Evolutionary conservation across 2,329 filamentous ascomycete genomes (phyloP), one percentile per base, ranked within the genome.

Genomic region (Talaromyces islandicus): DNA sequence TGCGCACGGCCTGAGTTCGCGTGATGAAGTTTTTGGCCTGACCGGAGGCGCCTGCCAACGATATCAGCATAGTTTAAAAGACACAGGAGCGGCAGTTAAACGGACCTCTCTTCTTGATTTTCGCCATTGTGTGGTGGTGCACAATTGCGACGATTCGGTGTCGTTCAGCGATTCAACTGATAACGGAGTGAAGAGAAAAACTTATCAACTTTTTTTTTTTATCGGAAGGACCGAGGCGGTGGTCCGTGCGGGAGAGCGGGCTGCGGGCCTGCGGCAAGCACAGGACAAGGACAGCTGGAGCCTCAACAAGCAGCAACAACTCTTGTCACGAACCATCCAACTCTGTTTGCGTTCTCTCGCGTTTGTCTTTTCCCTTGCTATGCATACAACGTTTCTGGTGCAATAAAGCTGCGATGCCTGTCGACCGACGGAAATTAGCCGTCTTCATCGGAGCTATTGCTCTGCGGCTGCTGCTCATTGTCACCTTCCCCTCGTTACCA

Each of bases 21-120:
- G 94, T 99, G 69, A 99, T 92, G 82, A 93, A 99, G 84, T 99
- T 99, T 81, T 94, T 96, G 80, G 92, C 92, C 76, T 91, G 89
- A 76, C 94, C 94, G 74, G 92, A 83, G 75, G 90, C 87, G 73
- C 92, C 86, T 88, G 66, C 29, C 5, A 59, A 54, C 43, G 59
- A 54, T 48, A 21, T 63, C 21, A 60, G 54, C 29, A 27, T 43
- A 48, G 52, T 35, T 17, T 35, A n/a, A 63, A 57, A 27, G 10
- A 21, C n/a, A 5, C n/a, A 6, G 10, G 5, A 3, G 43, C 14
- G 24, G 11, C 11, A 6, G 30, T 48, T 11, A 24, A 27, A 27
- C 72, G 66, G 76, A 85, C 86, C 92, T 81, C 93, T 97, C 84
- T 91, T 95, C 87, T 94, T 95, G 69, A 92, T 88, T 70, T 86